Evolutionary conservation across 2,329 filamentous ascomycete species (phyloP), one percentile per base, ranked within the genome.

Genomic region (Berkeleyomyces rouxiae): DNA sequence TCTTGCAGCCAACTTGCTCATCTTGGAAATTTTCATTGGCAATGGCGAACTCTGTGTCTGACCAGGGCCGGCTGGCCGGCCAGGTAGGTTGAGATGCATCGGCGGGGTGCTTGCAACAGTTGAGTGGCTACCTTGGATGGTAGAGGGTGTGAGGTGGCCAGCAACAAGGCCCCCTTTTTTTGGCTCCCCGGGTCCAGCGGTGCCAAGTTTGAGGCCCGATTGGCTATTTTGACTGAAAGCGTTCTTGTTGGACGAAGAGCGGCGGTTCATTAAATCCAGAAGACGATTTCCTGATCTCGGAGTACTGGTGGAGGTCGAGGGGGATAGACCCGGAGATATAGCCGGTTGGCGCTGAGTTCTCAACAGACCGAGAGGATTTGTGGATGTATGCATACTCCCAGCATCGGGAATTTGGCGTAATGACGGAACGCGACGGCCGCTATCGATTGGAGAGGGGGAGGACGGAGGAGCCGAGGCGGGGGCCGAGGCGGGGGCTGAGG

Each of bases 1-100:
- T 70, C 85, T 82, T 63, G 85, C 83, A 49, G 84, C 84, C 61
- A 90, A 73, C n/a, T 83, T 84, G 4, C 11, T 31, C 3, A 40
- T 4, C 57, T 59, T 59, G 3, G 57, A 11, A 40, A 13, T 44
- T 16, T 47, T 51, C 7, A 4, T 9, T 7, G 33, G 36, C 10
- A 23, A 37, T 13, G 16, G 60, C 40, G 42, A 55, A 43, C 58
- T 49, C 23, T 58, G 55, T 16, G 39, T 55, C 16, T 58, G 55
- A 6, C 33, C 16, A 10, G 61, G 55, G 7, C 23, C 44, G 2
- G 44, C 16, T 44, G 61, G 61, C 40, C 55, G 36, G 37, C 47
- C 44, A 39, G 46, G 55, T 10, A 59, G 23, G 9, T n/a, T 58
- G 7, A 23, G 33, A 16, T 53, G 42, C 43, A 59, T 58, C 40